Evolutionary conservation across 148 eudicot species (phyloP).

Genomic region (Chenopodium suecicum): DNA sequence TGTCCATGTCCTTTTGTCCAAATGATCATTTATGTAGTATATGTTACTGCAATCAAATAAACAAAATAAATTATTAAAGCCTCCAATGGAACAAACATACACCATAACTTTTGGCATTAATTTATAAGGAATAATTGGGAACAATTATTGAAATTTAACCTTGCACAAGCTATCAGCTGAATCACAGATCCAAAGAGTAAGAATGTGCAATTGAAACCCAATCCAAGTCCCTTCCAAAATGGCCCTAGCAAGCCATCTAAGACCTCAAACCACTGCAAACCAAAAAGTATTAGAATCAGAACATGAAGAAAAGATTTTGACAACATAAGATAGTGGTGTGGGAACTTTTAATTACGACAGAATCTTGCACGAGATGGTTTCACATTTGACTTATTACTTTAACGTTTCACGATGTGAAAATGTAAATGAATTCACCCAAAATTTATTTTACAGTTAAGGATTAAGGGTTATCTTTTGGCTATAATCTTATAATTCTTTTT

Average conservation of each 20-base stretch:
- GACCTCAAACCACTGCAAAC: constrained; percentile 73
- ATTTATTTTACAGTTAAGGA: background rate
- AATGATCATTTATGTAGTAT: constrained; percentile 60
- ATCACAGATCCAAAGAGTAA: constrained; percentile 73
- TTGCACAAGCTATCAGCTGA: constrained; percentile 82
- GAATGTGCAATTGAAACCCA: constrained; percentile 68
- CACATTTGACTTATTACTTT: background rate
- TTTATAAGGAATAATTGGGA: background rate
- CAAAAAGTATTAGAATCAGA: background rate
- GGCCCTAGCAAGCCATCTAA: constrained; percentile 68
- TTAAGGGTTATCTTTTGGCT: background rate
- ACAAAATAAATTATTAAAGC: background rate
- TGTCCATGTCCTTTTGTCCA: constrained; percentile 81
- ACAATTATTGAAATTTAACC: constrained; percentile 29
- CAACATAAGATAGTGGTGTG: background rate
- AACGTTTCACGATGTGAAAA: background rate
- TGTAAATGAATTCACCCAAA: background rate
- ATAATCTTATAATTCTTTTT: too few species aligned
- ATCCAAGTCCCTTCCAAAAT: constrained; percentile 55
- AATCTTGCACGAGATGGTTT: background rate
- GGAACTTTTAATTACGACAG: background rate
- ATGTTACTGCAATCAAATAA: constrained; percentile 49
- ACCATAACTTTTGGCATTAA: background rate
- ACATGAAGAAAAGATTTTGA: background rate
- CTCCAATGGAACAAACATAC: background rate